Percentiles rank a stretch among this genome's conserved stretches.
phyloP scores from a whole-genome alignment of 139 green algal genomes.

The Coelastrella sp. region DNA sequence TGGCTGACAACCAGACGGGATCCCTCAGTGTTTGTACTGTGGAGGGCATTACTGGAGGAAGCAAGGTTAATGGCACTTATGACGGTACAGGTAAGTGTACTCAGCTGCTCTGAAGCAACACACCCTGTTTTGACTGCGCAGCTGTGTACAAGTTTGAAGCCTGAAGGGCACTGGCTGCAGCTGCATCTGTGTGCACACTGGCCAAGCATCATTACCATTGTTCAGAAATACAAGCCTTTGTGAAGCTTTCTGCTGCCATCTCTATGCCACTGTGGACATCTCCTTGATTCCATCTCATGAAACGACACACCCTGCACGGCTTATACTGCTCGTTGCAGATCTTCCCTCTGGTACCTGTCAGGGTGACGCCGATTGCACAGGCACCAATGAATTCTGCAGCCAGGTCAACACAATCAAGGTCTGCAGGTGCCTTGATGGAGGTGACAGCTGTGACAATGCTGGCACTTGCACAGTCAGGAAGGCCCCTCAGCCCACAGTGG shows the following conservation, averaged over 20 bases:
- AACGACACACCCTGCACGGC: not conserved
- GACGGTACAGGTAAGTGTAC: not conserved
- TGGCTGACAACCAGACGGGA: too few species aligned
- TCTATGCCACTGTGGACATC: too few species aligned
- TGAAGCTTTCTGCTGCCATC: too few species aligned
- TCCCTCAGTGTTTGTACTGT: not conserved
- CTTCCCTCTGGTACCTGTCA: not conserved
- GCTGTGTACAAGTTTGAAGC: too few species aligned
- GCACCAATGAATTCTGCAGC: not conserved
- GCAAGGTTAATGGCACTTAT: not conserved
- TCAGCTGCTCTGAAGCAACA: not conserved
- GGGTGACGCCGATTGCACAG: not conserved
- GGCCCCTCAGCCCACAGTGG: not conserved
- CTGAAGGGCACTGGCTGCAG: too few species aligned
- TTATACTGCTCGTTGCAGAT: not conserved
- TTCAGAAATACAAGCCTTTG: too few species aligned
- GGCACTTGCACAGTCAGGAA: not conserved
- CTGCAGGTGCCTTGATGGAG: constrained; percentile 7
- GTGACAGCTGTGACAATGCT: constrained; percentile 18
- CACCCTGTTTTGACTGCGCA: not conserved
- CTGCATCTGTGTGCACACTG: too few species aligned
- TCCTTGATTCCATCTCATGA: too few species aligned
- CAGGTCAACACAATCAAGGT: not conserved
- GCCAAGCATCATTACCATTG: too few species aligned
- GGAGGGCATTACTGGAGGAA: not conserved